Evolutionary conservation across 345 rosid genomes (phyloP).

Genomic region (Tarenaya hassleriana): DNA sequence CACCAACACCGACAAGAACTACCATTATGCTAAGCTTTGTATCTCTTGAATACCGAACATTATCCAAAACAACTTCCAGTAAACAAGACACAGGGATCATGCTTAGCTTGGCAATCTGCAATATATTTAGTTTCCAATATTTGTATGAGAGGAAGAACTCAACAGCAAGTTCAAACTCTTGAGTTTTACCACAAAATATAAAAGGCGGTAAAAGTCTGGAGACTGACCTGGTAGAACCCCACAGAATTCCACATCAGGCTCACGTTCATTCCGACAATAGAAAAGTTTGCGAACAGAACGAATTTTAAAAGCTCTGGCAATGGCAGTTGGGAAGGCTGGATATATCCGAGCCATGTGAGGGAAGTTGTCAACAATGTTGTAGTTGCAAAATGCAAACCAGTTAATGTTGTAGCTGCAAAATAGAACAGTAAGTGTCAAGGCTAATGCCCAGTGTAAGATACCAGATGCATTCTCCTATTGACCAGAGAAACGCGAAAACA

Average conservation of each 20-base stretch:
- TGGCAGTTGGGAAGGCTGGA: conserved; percentile 79
- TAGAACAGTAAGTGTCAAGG: conserved; percentile 13
- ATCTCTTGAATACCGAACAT: conserved; percentile 86
- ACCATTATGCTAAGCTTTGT: conserved; percentile 90
- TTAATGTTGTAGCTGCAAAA: conserved; percentile 90
- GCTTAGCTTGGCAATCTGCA: conserved; percentile 94
- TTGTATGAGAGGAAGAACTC: background rate
- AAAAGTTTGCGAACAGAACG: conserved; percentile 90
- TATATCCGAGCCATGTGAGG: conserved; percentile 81
- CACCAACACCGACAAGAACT: conserved; percentile 94
- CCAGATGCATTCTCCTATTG: too few relatives aligned
- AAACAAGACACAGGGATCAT: conserved; percentile 98
- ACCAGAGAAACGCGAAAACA: too few relatives aligned
- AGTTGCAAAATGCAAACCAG: conserved; percentile 95
- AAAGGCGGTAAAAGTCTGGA: background rate
- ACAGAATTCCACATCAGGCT: conserved; percentile 99
- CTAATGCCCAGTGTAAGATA: too few relatives aligned
- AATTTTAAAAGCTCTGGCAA: conserved; percentile 67
- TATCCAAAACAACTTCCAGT: conserved; percentile 89
- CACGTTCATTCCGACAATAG: conserved; percentile 98
- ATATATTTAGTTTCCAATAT: conserved; percentile 5
- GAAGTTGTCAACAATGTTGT: conserved; percentile 70
- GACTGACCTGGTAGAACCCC: conserved; percentile 94
- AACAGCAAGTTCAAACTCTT: background rate
- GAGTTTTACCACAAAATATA: too few relatives aligned